Percentiles rank a stretch among this genome's conserved stretches.
Evolutionary conservation across 805 yeast species (phyloP).

Genomic region (Sugiyamaella chiloensis): DNA sequence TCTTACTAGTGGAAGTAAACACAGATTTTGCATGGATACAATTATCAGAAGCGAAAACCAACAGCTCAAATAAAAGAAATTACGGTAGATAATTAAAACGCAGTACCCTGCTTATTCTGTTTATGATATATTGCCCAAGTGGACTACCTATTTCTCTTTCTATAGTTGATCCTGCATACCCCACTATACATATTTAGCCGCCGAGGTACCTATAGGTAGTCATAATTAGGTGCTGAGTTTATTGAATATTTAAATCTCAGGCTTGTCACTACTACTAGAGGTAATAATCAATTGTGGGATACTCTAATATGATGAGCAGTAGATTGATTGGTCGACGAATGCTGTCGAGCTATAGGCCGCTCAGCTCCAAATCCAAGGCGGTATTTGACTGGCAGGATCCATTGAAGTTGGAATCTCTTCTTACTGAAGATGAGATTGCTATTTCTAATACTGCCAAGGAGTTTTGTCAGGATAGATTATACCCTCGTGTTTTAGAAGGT

Average conservation of each 20-base stretch:
- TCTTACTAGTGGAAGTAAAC: too few relatives aligned
- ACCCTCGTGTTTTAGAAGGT: constrained; percentile 41
- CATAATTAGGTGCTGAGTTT: too few relatives aligned
- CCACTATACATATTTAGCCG: neutral
- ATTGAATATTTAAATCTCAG: too few relatives aligned
- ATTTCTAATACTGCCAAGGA: constrained; percentile 37
- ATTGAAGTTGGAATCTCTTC: constrained; percentile 31
- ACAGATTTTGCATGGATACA: too few relatives aligned
- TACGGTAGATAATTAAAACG: too few relatives aligned
- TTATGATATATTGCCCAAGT: too few relatives aligned
- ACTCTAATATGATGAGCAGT: neutral
- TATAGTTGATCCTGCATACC: neutral
- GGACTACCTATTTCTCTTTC: too few relatives aligned
- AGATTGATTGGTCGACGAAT: neutral
- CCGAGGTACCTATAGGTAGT: neutral
- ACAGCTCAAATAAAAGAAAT: too few relatives aligned
- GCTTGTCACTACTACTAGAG: too few relatives aligned
- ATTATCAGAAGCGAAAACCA: too few relatives aligned
- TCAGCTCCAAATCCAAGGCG: constrained; percentile 8
- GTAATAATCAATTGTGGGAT: too few relatives aligned
- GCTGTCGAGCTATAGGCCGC: neutral
- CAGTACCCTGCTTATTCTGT: too few relatives aligned
- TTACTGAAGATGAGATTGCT: constrained; percentile 40
- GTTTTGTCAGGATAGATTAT: constrained; percentile 36
- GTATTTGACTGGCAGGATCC: constrained; percentile 40